Evolutionary conservation across 495 filamentous ascomycete genomes (phyloP).

Genomic region (Penicillium herquei): DNA sequence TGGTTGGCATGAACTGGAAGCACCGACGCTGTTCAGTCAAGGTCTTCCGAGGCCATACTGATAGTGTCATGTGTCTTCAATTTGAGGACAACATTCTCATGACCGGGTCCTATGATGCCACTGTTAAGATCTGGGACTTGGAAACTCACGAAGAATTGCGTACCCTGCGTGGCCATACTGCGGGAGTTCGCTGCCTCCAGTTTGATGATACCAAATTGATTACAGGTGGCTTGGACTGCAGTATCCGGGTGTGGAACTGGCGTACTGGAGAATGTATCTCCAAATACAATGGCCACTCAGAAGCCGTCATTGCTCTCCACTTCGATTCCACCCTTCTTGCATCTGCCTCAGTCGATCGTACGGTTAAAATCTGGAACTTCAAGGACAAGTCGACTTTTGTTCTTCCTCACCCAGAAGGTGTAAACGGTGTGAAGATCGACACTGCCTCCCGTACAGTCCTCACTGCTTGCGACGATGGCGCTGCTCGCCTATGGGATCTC

Average conservation of each 20-base stretch:
- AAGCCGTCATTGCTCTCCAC: conserved; percentile 80
- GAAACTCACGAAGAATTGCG: conserved; percentile 81
- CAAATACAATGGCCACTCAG: conserved; percentile 72
- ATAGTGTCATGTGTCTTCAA: conserved; percentile 94
- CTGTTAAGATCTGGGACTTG: conserved; percentile 94
- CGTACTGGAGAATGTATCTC: conserved; percentile 84
- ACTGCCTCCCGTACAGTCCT: conserved; percentile 76
- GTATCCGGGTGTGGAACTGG: conserved; percentile 95
- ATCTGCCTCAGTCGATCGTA: conserved; percentile 83
- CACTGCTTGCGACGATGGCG: conserved; percentile 92
- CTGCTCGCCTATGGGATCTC: conserved; percentile 88
- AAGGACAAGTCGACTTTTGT: conserved; percentile 73
- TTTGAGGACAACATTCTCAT: conserved; percentile 91
- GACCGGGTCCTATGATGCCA: conserved; percentile 91
- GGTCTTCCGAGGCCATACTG: conserved; percentile 82
- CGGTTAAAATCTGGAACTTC: conserved; percentile 93
- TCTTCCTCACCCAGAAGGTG: conserved; percentile 86
- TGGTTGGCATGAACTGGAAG: conserved; percentile 94
- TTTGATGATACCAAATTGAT: conserved; percentile 92
- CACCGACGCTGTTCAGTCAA: conserved; percentile 82
- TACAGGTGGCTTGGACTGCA: conserved; percentile 77
- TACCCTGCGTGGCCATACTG: conserved; percentile 76
- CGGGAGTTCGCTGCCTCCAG: conserved; percentile 82
- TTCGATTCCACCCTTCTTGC: conserved; percentile 81
- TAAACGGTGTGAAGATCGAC: conserved; percentile 88